These are phyloP conservation scores for Phoma sp. DNA, from an alignment of 2,329 filamentous ascomycete species.

Conservation along the genomic window DNA sequence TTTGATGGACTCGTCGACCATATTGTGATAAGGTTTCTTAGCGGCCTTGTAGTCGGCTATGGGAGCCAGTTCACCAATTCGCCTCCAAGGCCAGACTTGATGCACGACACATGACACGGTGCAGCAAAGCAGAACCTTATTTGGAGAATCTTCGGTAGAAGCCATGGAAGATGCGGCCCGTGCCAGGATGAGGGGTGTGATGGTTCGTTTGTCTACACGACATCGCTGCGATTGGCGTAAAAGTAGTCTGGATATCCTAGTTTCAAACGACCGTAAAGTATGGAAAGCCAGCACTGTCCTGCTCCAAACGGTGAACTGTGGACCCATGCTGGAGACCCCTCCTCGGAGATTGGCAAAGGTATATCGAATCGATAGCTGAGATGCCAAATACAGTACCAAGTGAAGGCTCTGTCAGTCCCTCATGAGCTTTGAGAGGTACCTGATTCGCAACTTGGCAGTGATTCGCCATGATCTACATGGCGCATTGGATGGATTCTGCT, in stretches of 20 bases:
- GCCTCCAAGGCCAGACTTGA: slow-evolving; percentile 18
- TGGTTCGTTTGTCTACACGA: slow-evolving; percentile 11
- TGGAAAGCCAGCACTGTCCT: slow-evolving; percentile 11
- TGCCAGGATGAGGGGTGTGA: slow-evolving; percentile 13
- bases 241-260: slow-evolving; percentile 13
- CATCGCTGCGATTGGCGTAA: slow-evolving; percentile 11
- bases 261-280: slow-evolving; percentile 7
- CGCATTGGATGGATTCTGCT: not conserved
- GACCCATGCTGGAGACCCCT: slow-evolving; percentile 9
- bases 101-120: slow-evolving; percentile 31
- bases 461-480: not conserved
- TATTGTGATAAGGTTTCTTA: slow-evolving; percentile 24
- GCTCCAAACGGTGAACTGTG: slow-evolving; percentile 12
- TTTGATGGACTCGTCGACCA: slow-evolving; percentile 6
- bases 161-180: slow-evolving; percentile 14
- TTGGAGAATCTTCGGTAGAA: slow-evolving; percentile 12
- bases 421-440: not conserved
- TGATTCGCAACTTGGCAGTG: slow-evolving; percentile 5
- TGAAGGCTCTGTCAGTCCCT: not conserved
- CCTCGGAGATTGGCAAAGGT: slow-evolving; percentile 22
- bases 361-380: slow-evolving; percentile 21
- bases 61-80: slow-evolving; percentile 21
- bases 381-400: slow-evolving; percentile 16
- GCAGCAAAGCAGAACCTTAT: slow-evolving; percentile 21
- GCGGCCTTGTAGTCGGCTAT: slow-evolving; percentile 19